phyloP scores from a whole-genome alignment of 441 rosid genomes.

The Erodium trifolium region DNA sequence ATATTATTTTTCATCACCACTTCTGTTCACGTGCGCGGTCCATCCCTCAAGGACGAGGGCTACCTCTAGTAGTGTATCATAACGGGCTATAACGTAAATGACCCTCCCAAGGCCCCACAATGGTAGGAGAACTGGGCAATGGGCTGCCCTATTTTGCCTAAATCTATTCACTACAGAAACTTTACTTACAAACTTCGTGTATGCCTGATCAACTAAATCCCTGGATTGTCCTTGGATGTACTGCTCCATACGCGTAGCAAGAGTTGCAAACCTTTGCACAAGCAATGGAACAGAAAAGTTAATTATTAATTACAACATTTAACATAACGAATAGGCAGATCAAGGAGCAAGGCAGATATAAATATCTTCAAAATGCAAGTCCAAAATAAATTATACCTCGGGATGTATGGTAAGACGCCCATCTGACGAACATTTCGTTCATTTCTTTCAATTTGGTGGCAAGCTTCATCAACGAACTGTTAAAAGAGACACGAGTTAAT shows the following conservation, averaged over 20 bases:
- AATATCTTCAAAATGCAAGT: not conserved
- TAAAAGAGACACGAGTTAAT: conserved; percentile 20
- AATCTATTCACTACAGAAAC: not conserved
- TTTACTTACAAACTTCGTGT: conserved; percentile 79
- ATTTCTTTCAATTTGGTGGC: conserved; percentile 94
- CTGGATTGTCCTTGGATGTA: conserved; percentile 97
- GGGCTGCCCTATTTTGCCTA: not conserved
- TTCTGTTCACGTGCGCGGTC: not conserved
- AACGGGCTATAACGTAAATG: not conserved
- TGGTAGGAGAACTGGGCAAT: not conserved
- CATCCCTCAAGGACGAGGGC: not conserved
- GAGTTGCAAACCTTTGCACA: conserved; percentile 72
- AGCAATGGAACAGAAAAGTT: not conserved
- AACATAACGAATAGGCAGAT: not conserved
- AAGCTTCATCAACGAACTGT: conserved; percentile 99
- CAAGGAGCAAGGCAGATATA: not conserved
- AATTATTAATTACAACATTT: not conserved
- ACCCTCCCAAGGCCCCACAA: not conserved
- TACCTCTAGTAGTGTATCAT: not conserved
- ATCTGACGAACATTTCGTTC: conserved; percentile 84
- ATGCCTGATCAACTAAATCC: conserved; percentile 98
- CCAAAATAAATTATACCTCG: conserved; percentile 42
- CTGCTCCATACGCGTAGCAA: conserved; percentile 99
- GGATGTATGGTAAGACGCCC: conserved; percentile 87
- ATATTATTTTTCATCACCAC: not conserved